Evolutionary conservation across 1,284 basidiomycete species (phyloP).

Genomic region (Paramarasmius palmivorus): DNA sequence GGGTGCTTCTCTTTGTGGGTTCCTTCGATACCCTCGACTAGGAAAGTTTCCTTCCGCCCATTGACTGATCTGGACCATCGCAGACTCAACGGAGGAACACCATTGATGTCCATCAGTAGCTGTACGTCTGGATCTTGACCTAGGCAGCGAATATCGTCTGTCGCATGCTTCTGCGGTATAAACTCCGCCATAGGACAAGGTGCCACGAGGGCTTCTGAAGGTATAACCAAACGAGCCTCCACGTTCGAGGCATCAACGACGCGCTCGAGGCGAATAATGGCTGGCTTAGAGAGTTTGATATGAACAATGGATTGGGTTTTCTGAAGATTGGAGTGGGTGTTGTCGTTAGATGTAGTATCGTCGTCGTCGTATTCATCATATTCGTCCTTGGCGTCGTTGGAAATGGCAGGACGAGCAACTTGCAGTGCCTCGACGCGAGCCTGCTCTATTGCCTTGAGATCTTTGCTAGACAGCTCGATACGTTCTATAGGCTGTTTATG

Average conservation of each 20-base stretch:
- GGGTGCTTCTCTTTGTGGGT: constrained; percentile 30
- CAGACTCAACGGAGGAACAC: constrained; percentile 79
- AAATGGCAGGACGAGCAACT: constrained; percentile 38
- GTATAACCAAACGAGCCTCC: constrained; percentile 64
- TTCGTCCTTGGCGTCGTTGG: constrained; percentile 48
- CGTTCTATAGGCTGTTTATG: constrained; percentile 50
- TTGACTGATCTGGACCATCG: constrained; percentile 74
- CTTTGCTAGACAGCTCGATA: constrained; percentile 60
- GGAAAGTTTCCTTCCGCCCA: constrained; percentile 62
- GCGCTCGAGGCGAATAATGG: constrained; percentile 70
- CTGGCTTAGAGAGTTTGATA: constrained; percentile 70
- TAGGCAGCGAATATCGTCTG: constrained; percentile 65
- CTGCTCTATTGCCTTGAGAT: constrained; percentile 67
- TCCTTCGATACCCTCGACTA: constrained; percentile 84
- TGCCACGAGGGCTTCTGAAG: constrained; percentile 72
- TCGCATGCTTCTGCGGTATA: constrained; percentile 41
- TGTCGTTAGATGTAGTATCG: constrained; percentile 42
- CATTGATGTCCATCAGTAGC: constrained; percentile 69
- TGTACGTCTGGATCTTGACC: constrained; percentile 67
- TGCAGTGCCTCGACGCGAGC: constrained; percentile 53
- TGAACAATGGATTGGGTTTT: constrained; percentile 55
- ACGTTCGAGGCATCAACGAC: constrained; percentile 71
- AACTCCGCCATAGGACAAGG: constrained; percentile 83
- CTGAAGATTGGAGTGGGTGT: constrained; percentile 30
- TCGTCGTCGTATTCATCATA: constrained; percentile 62